Evolutionary conservation across 306 rosid species (phyloP).

Genomic region (Cucumis sativus): DNA sequence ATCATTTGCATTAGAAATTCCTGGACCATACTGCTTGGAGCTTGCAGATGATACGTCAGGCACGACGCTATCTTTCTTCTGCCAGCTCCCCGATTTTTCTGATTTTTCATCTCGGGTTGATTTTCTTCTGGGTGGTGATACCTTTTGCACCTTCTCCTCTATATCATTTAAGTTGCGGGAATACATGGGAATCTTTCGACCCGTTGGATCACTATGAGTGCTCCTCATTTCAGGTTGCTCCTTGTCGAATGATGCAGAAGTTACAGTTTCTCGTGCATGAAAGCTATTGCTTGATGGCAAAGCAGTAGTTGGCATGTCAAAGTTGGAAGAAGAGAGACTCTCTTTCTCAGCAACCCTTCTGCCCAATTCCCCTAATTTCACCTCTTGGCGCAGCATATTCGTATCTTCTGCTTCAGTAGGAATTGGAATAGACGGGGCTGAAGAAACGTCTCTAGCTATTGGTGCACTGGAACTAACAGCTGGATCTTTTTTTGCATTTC

Average conservation of each 20-base stretch:
- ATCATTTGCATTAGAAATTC: conserved; percentile 28
- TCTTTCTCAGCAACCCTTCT: conserved; percentile 57
- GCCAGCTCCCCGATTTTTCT: conserved; percentile 52
- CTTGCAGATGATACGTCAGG: conserved; percentile 46
- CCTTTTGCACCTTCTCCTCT: conserved; percentile 66
- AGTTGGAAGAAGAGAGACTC: conserved; percentile 38
- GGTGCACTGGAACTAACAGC: conserved; percentile 32
- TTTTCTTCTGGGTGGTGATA: conserved; percentile 81
- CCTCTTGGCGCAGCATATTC: conserved; percentile 53
- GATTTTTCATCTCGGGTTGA: conserved; percentile 58
- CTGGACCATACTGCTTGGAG: conserved; percentile 40
- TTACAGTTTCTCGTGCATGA: conserved; percentile 32
- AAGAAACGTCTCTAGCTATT: conserved; percentile 43
- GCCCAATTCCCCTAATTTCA: conserved; percentile 36
- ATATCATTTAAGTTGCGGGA: conserved; percentile 41
- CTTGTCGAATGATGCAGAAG: conserved; percentile 27
- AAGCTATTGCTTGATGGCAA: conserved; percentile 29
- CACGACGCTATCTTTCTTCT: conserved; percentile 38
- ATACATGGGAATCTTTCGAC: conserved; percentile 41
- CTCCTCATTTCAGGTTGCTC: conserved; percentile 53
- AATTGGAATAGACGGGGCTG: conserved; percentile 38
- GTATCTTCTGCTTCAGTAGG: conserved; percentile 39
- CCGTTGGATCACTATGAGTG: conserved; percentile 34
- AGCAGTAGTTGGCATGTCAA: conserved; percentile 39
- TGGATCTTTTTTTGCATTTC: conserved; percentile 79